Conservation (phyloP, 345 rosid species). For the Eucalyptus sp. region DNA sequence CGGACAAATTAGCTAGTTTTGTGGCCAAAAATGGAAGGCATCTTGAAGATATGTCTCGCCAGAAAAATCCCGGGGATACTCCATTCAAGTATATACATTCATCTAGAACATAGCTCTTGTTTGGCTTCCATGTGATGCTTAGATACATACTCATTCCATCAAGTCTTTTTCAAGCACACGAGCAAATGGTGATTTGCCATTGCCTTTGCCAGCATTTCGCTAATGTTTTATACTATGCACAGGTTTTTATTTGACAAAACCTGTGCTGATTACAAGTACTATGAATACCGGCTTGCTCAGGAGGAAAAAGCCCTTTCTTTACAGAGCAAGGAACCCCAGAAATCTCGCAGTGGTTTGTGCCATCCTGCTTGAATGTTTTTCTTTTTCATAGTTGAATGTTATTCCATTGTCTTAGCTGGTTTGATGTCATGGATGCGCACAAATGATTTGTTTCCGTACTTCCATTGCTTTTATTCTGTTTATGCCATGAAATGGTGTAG, state of each 20-base stretch:
- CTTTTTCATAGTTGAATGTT: neutral
- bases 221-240: neutral
- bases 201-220: neutral
- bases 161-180: neutral
- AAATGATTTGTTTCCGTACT: neutral
- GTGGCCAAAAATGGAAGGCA: slow-evolving; percentile 98
- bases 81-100: slow-evolving; percentile 63
- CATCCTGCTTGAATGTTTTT: neutral
- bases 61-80: slow-evolving; percentile 95
- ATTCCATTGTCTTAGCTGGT: neutral
- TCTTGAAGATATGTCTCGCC: slow-evolving; percentile 82
- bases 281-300: slow-evolving; percentile 59
- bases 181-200: neutral
- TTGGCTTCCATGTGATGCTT: neutral
- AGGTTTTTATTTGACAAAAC: slow-evolving; percentile 85
- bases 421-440: neutral
- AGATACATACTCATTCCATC: neutral
- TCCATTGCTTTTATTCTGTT: neutral
- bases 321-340: slow-evolving; percentile 33
- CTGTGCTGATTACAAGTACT: slow-evolving; percentile 81
- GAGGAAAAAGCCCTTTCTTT: slow-evolving; percentile 57
- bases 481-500: neutral
- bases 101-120: neutral
- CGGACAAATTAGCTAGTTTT: slow-evolving; percentile 93
- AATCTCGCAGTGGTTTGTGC: slow-evolving; percentile 37